phyloP scores from a whole-genome alignment of 78 protist species.

The Protostelium mycophagum region DNA sequence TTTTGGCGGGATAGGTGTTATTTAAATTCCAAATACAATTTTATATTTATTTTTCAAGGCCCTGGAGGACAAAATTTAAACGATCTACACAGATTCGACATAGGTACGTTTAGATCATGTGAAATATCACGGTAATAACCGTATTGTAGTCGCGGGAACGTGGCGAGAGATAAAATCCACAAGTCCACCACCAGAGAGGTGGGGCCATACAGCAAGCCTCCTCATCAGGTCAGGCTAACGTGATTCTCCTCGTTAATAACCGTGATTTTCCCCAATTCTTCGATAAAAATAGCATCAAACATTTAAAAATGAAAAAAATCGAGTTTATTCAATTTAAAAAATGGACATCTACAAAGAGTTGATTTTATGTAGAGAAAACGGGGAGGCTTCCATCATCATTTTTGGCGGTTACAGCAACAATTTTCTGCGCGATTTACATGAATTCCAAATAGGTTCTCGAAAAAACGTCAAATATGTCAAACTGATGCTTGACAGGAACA shows the following conservation, averaged over 20 bases:
- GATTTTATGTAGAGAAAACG: neutral
- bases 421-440: neutral
- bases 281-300: neutral
- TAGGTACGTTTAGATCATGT: neutral
- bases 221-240: neutral
- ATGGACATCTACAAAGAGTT: too few species aligned
- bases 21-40: neutral
- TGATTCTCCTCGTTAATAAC: neutral
- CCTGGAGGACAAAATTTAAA: neutral
- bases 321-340: too few species aligned
- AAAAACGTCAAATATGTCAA: neutral
- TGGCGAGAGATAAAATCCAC: neutral
- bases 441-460: neutral
- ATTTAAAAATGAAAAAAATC: neutral
- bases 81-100: neutral
- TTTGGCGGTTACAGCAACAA: neutral
- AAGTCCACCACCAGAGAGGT: neutral
- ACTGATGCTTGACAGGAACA: neutral
- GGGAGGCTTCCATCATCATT: neutral
- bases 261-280: neutral
- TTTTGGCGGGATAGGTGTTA: neutral
- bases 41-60: neutral
- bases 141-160: neutral
- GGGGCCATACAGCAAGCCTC: neutral
- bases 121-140: neutral